Evolutionary conservation across 2,329 filamentous ascomycete species (phyloP).

Genomic region (Xylaria sp.): DNA sequence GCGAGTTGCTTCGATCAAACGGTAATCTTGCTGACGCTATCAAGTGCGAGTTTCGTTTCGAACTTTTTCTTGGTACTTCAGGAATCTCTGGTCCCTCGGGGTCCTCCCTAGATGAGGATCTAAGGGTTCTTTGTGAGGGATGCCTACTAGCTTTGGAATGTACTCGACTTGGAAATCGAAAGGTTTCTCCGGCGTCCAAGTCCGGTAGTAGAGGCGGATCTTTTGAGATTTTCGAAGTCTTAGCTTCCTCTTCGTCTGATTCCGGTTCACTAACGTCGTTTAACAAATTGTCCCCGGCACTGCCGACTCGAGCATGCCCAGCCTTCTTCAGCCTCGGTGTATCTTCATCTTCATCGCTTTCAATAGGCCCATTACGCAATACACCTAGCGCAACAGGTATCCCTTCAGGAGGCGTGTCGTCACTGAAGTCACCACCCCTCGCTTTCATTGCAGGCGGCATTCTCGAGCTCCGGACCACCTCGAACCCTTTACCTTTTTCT

Average conservation of each 20-base stretch:
- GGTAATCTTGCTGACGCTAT: conserved; percentile 52
- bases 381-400: conserved; percentile 69
- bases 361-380: conserved; percentile 64
- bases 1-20: conserved; percentile 62
- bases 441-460: conserved; percentile 78
- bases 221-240: conserved; percentile 50
- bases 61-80: conserved; percentile 74
- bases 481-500: conserved; percentile 94
- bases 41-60: conserved; percentile 58
- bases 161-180: conserved; percentile 68
- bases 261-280: conserved; percentile 55
- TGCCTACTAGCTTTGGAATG: conserved; percentile 62
- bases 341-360: conserved; percentile 65
- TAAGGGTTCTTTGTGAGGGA: conserved; percentile 45
- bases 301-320: conserved; percentile 39
- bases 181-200: conserved; percentile 62
- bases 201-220: conserved; percentile 63
- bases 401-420: conserved; percentile 71
- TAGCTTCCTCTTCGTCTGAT: conserved; percentile 48
- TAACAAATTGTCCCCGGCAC: conserved; percentile 48
- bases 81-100: conserved; percentile 49
- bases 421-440: conserved; percentile 60
- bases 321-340: conserved; percentile 41
- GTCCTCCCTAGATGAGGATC: conserved; percentile 34
- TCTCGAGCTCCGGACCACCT: conserved; percentile 88